Evolutionary conservation across 441 rosid species (phyloP), one percentile per base, ranked within the genome.

Genomic region (Cnidoscolus chayamansa): DNA sequence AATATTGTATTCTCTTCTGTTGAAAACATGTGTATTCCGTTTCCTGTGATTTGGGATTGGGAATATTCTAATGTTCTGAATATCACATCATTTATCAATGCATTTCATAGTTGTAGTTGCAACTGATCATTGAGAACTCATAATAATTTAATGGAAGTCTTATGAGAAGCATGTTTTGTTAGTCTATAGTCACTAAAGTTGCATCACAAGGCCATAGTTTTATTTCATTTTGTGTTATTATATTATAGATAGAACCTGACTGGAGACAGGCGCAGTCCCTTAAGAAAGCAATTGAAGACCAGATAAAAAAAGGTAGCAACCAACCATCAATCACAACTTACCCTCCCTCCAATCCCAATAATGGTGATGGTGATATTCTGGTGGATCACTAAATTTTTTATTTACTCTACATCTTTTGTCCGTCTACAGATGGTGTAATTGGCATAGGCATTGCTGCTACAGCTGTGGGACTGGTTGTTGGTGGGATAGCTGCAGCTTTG

Each of bases 371-470:
- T 12, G 19, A 20, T 55, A 20, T 55, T 37, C 48, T 49, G 62
- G 55, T 25, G 9, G 9, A 50, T 59, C 48, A 48, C 59, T 47
- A 55, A 71, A 35, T 31, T 30, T 30, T 48, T 55, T 0, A 10
- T 43, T 30, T 10, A 63, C 43, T 45, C 67, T 30, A 3, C 61
- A 19, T 3, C 64, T 20, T 37, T 31, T 17, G 48, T 57, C 40
- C 62, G 19, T 50, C 32, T 72, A 66, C 67, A 90, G 95, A 90
- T 82, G 95, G 91, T 70, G 82, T 88, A 49, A 83, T 90, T 49
- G 92, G 92, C 75, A 88, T 90, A 19, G 95, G 91, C 49, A 86
- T 90, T 20, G 91, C 92, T 72, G 85, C 82, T 40, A 79, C 92
- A 74, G 86, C 91, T 59, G 86, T 84, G 35, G 95, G 92, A 61